Percentiles rank a stretch among this genome's conserved stretches.
phyloP scores from a whole-genome alignment of 2,329 filamentous ascomycete species.

The Penicillium griseofulvum region DNA sequence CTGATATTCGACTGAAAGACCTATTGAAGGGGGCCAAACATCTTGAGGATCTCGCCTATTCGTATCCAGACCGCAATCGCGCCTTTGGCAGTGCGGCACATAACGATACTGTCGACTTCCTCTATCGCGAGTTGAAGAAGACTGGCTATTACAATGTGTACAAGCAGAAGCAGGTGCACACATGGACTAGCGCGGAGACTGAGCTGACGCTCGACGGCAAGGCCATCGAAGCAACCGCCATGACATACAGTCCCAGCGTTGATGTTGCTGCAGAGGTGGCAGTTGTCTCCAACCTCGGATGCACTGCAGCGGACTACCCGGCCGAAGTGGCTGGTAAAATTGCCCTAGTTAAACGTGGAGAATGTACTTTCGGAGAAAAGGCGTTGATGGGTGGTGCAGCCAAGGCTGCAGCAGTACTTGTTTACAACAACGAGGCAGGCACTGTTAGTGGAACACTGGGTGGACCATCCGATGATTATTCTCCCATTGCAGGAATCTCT shows the following conservation, averaged over 20 bases:
- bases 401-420: slow-evolving; percentile 67
- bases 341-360: slow-evolving; percentile 68
- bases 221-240: slow-evolving; percentile 51
- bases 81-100: slow-evolving; percentile 52
- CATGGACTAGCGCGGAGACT: slow-evolving; percentile 60
- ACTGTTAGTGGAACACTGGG: slow-evolving; percentile 67
- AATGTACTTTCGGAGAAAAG: slow-evolving; percentile 70
- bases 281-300: slow-evolving; percentile 62
- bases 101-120: slow-evolving; percentile 62
- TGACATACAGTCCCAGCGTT: slow-evolving; percentile 61
- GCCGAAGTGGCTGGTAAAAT: slow-evolving; percentile 58
- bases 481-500: slow-evolving; percentile 65
- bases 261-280: slow-evolving; percentile 48
- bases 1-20: slow-evolving; percentile 52
- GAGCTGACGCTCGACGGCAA: slow-evolving; percentile 58
- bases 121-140: slow-evolving; percentile 53
- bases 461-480: slow-evolving; percentile 49
- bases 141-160: slow-evolving; percentile 37
- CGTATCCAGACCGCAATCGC: slow-evolving; percentile 30
- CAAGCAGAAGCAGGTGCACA: slow-evolving; percentile 61
- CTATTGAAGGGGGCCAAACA: slow-evolving; percentile 60
- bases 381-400: slow-evolving; percentile 65
- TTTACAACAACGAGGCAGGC: slow-evolving; percentile 71
- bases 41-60: slow-evolving; percentile 43
- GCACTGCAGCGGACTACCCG: slow-evolving; percentile 63